Evolutionary conservation across 805 yeast species (phyloP), one percentile per base, ranked within the genome.

Genomic region (Wickerhamomyces canadensis): DNA sequence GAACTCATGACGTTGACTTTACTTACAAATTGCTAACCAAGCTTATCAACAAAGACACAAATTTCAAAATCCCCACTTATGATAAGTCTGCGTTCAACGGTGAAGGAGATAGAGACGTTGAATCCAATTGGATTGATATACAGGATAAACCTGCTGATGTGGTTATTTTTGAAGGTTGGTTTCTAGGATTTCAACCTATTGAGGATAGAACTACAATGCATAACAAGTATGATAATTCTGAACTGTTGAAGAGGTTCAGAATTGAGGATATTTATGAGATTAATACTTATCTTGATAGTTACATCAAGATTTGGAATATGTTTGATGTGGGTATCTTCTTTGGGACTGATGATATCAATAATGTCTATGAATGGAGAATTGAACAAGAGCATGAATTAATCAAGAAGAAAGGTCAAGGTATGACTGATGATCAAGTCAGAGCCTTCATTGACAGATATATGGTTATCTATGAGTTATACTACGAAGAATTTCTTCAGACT

Each of bases 111-210:
- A 65, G 98, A 36, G 48, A 57, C 6, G 64, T 64, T 0, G 48
- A 38, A 7, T 43, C 48, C 0, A 43, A 62, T 11, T 76, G 80
- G 80, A 21, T 27, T 6, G 48, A 48, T 3, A 37, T 49, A 4
- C 55, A 60, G 5, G 49, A 51, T 0, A 40, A 42, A 2, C 71
- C 73, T 2, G 65, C 76, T 4, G 86, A 84, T 49, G 71, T 88
- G 4, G 70, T 91, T 3, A 58, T 91, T 2, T 67, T 93, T 28
- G 98, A 91, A 61, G 98, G 98, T 5, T 91, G 98, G 98, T 87
- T 89, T 62, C 71, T 78, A 18, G 98, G 98, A 2, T 91, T 78
- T 54, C 44, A 54, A 5, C 67, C 82, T 2, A 46, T 73, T 15
- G 45, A 58, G 1, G 48, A 57, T 19, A 55, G 55, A 4, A 44